A percentile compares a stretch with the other conserved stretches of the same genome.
These are phyloP conservation scores for Ilyonectria destructans DNA, from an alignment of 2,329 filamentous ascomycete genomes.

Conservation along the genomic window DNA sequence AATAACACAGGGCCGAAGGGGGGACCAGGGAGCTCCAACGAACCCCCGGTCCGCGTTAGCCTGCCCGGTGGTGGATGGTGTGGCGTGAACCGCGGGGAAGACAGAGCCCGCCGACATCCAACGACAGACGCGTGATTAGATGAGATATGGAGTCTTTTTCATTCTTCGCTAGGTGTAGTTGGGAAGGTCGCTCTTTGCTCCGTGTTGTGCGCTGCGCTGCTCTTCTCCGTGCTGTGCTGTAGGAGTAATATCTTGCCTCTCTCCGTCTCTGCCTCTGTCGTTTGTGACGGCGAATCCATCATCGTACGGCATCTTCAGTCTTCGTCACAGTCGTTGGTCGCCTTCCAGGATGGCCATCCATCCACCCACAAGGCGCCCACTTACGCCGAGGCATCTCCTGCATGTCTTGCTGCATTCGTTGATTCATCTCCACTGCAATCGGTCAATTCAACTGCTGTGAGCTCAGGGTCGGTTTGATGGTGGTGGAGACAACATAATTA, in stretches of 20 bases:
- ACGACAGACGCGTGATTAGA: constrained; percentile 31
- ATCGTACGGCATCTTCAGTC: not conserved
- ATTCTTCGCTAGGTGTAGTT: constrained; percentile 22
- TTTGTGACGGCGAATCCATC: not conserved
- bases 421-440: constrained; percentile 19
- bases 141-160: constrained; percentile 23
- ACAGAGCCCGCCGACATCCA: constrained; percentile 12
- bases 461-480: constrained; percentile 22
- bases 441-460: constrained; percentile 7
- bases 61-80: constrained; percentile 23
- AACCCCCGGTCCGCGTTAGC: constrained; percentile 33
- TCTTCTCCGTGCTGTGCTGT: not conserved
- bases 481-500: constrained; percentile 22
- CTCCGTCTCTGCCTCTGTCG: not conserved
- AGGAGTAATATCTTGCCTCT: not conserved
- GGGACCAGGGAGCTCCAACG: not conserved
- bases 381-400: not conserved
- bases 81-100: constrained; percentile 32
- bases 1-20: not conserved
- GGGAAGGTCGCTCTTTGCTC: constrained; percentile 18
- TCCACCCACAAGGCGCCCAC: not conserved
- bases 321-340: not conserved
- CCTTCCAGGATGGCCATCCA: not conserved
- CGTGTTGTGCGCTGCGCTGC: not conserved
- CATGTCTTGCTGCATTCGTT: not conserved